A percentile compares a stretch with the other conserved stretches of the same genome.
phyloP scores from a whole-genome alignment of 1,284 basidiomycete genomes.

The Rhodotorula sp. region DNA sequence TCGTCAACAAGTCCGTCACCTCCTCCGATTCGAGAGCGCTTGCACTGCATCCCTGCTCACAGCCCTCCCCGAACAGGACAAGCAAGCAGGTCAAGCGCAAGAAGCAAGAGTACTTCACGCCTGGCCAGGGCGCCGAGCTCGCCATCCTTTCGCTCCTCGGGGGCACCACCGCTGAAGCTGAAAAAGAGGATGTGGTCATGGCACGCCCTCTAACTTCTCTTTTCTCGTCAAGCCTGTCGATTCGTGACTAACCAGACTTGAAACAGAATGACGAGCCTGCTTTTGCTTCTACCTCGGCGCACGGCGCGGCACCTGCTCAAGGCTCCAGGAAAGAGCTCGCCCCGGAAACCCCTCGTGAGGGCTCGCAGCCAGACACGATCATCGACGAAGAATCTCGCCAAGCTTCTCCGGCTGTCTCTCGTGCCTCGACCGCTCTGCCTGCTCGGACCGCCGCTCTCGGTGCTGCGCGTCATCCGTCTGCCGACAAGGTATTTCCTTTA shows the following conservation, averaged over 20 bases:
- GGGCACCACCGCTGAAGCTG: not conserved
- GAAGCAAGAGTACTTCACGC: constrained; percentile 30
- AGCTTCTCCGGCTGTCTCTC: not conserved
- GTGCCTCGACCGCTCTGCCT: not conserved
- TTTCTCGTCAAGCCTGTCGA: too few relatives aligned
- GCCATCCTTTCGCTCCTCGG: constrained; percentile 5
- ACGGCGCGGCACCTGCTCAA: too few relatives aligned
- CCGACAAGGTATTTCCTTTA: too few relatives aligned
- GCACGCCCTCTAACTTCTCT: not conserved
- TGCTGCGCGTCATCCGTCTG: too few relatives aligned
- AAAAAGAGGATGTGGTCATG: not conserved
- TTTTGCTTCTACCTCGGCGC: too few relatives aligned
- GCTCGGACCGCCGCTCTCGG: not conserved
- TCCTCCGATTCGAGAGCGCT: too few relatives aligned
- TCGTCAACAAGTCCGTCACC: constrained; percentile 27
- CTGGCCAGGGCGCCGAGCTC: constrained; percentile 20
- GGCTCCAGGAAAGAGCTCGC: too few relatives aligned
- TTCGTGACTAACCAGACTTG: too few relatives aligned
- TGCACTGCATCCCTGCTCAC: not conserved
- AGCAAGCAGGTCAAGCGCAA: constrained; percentile 11
- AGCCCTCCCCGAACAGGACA: constrained; percentile 2
- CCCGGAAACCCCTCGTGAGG: not conserved
- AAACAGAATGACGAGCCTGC: too few relatives aligned
- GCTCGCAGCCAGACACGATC: not conserved
- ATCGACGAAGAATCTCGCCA: not conserved